phyloP scores from a whole-genome alignment of 352 stramenopile genomes.

The Globisporangium ultimum region DNA sequence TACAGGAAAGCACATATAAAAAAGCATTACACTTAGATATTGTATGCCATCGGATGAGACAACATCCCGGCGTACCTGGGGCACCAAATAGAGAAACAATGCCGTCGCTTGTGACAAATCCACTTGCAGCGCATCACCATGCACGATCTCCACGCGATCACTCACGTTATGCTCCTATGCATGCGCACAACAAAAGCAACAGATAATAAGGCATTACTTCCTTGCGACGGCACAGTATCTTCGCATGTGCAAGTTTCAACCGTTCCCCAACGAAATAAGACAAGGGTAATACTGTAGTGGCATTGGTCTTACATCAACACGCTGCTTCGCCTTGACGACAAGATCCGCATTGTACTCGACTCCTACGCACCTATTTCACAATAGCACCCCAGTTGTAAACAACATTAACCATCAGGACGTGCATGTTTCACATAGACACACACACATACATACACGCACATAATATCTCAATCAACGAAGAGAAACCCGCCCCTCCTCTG shows the following conservation, averaged over 20 bases:
- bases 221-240: too few relatives aligned
- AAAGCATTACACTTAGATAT: neutral
- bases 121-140: constrained; percentile 55
- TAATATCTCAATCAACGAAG: neutral
- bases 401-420: neutral
- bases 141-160: constrained; percentile 49
- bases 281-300: too few relatives aligned
- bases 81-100: constrained; percentile 82
- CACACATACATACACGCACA: neutral
- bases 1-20: constrained; percentile 12
- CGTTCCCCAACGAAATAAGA: neutral
- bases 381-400: neutral
- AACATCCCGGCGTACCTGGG: constrained; percentile 31
- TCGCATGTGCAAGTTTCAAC: too few relatives aligned
- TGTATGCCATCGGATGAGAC: neutral
- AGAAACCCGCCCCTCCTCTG: too few relatives aligned
- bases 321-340: constrained; percentile 36
- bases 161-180: constrained; percentile 36
- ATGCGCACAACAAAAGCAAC: neutral
- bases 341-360: constrained; percentile 77
- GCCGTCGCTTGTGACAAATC: constrained; percentile 63
- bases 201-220: too few relatives aligned
- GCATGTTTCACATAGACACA: neutral
- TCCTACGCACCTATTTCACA: constrained; percentile 44
- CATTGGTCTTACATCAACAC: constrained; percentile 33